phyloP scores from a whole-genome alignment of 2,329 filamentous ascomycete genomes.

The Cladophialophora chaetospira region DNA sequence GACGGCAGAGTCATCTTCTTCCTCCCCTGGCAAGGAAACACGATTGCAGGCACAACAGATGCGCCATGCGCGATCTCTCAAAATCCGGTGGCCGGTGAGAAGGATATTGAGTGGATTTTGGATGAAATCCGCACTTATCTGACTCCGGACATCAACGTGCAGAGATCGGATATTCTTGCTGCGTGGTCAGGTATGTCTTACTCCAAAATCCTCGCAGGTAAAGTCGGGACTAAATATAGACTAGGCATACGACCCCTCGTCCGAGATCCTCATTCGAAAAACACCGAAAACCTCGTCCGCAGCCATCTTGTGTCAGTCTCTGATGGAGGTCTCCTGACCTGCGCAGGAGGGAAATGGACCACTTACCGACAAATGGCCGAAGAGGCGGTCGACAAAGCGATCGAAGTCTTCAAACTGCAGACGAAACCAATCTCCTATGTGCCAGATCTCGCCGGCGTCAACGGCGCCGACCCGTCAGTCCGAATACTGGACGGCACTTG shows the following conservation, averaged over 20 bases:
- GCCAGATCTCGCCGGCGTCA: conserved; percentile 31
- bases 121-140: conserved; percentile 80
- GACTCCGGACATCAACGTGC: conserved; percentile 79
- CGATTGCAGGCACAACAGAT: conserved; percentile 86
- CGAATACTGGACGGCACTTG: conserved; percentile 63
- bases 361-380: conserved; percentile 93
- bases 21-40: conserved; percentile 90
- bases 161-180: conserved; percentile 79
- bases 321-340: conserved; percentile 77
- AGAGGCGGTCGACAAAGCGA: conserved; percentile 73
- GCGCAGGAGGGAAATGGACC: conserved; percentile 89
- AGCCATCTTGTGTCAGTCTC: conserved; percentile 83
- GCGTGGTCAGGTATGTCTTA: conserved; percentile 68
- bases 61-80: conserved; percentile 70
- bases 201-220: not conserved
- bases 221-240: not conserved
- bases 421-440: conserved; percentile 27
- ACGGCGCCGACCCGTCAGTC: conserved; percentile 31
- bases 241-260: conserved; percentile 75
- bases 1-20: conserved; percentile 92
- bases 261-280: conserved; percentile 80
- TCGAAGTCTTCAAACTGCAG: conserved; percentile 31
- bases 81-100: conserved; percentile 76
- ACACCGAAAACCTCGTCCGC: conserved; percentile 82
- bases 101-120: conserved; percentile 86